Base-by-base conservation (phyloP, 2,329 filamentous ascomycete genomes). In the Penicillium sp. region DNA sequence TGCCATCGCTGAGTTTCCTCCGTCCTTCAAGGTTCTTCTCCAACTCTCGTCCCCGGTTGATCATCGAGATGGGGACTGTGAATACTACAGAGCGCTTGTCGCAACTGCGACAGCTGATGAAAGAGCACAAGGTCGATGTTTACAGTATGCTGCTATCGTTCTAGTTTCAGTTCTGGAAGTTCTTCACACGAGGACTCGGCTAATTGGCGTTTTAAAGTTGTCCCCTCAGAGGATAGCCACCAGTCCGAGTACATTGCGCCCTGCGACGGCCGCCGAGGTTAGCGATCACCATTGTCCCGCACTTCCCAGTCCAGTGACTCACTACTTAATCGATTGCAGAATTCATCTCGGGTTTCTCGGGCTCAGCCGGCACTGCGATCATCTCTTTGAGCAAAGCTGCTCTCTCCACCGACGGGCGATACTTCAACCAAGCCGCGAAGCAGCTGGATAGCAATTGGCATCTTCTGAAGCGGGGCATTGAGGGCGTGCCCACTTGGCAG, bases 241-340 rank as follows among this genome's bases (percentile, higher is more conserved):
- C 91, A 94, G 67, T 98, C 94, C 66, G 95, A 99, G 80, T 99
- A 99, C 77, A 97, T 97, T 75, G 95, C 95, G 52, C 88, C 89
- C n/a, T 96, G 92, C 74, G 95, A 99, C 80, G 93, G 85, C 61
- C 88, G 95, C 66, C 88, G 95, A 85, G 84, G 85, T 87, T 67
- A 76, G 74, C 47, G 31, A 60, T 60, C 40, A 27, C 13, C 55
- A 52, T 44, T 50, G 54, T 47, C 50, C 58, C 50, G 41, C 40
- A 35, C 19, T 22, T 62, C 36, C 55, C 43, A 46, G 59, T 39
- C 58, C 46, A 52, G 35, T 50, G 18, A 49, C 40, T 44, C 52
- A 65, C 67, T 55, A 71, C 57, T 56, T 22, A 24, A 50, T 33
- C 36, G 40, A 52, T 58, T 54, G 43, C 69, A 81, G 91, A 89